phyloP scores from a whole-genome alignment of 129 eudicot species.

The Smallanthus sonchifolius region DNA sequence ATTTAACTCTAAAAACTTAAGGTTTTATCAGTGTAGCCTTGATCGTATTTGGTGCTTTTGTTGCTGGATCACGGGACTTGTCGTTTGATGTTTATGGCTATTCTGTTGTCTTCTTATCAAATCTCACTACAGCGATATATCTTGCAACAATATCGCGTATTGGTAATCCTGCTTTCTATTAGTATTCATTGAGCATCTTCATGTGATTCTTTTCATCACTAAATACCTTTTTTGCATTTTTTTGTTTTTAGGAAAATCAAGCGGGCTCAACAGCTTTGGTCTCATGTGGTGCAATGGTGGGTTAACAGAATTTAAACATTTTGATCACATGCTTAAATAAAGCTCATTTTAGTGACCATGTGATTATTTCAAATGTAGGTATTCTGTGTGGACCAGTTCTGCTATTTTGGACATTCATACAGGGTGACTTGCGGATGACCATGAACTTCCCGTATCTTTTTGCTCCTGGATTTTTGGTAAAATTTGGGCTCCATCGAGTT shows the following conservation, averaged over 20 bases:
- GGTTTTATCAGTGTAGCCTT: conserved; percentile 84
- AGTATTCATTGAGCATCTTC: neutral
- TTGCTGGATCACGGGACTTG: conserved; percentile 96
- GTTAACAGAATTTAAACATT: conserved; percentile 13
- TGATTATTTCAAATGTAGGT: conserved; percentile 32
- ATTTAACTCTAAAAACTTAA: conserved; percentile 27
- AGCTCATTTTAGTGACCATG: neutral
- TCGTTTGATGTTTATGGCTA: conserved; percentile 92
- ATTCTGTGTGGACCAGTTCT: conserved; percentile 70
- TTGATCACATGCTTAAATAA: neutral
- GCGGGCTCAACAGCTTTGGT: conserved; percentile 97
- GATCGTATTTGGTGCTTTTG: conserved; percentile 86
- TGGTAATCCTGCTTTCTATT: conserved; percentile 33
- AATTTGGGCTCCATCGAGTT: neutral
- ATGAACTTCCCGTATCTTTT: conserved; percentile 65
- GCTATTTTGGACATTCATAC: conserved; percentile 71
- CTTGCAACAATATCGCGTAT: conserved; percentile 94
- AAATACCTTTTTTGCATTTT: conserved; percentile 12
- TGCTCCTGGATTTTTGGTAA: conserved; percentile 96
- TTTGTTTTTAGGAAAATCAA: conserved; percentile 64
- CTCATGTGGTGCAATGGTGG: conserved; percentile 99
- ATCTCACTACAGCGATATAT: conserved; percentile 89
- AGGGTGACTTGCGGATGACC: conserved; percentile 72
- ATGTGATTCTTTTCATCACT: conserved; percentile 7
- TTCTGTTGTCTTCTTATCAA: conserved; percentile 70